These are phyloP conservation scores for Pulveroboletus ravenelii DNA, from an alignment of 768 basidiomycete genomes.

Conservation along the genomic window DNA sequence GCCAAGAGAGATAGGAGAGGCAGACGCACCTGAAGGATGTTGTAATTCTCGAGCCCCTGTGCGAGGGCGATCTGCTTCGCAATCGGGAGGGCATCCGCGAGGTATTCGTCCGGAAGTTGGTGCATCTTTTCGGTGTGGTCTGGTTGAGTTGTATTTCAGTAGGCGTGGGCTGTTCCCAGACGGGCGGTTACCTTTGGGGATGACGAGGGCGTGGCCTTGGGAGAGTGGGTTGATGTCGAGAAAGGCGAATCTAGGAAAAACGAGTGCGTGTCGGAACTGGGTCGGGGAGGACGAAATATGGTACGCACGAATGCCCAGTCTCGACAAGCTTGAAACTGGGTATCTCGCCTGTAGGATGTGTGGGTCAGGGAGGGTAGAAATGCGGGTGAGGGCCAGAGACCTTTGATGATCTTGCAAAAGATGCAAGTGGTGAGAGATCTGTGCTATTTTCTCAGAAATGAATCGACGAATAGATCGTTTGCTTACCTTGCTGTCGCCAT, in stretches of 20 bases:
- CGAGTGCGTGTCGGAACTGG: too few relatives aligned
- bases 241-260: conserved; percentile 63
- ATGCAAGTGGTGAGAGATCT: conserved; percentile 66
- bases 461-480: neutral
- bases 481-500: conserved; percentile 23
- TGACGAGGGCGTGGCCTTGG: conserved; percentile 86
- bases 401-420: conserved; percentile 96
- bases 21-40: conserved; percentile 61
- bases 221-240: conserved; percentile 89
- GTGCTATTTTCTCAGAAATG: neutral
- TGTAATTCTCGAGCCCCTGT: conserved; percentile 74
- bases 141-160: conserved; percentile 27
- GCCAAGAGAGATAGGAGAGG: neutral
- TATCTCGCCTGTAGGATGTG: conserved; percentile 62
- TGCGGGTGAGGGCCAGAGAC: conserved; percentile 32
- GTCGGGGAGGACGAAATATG: neutral
- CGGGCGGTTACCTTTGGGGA: conserved; percentile 77
- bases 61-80: conserved; percentile 86
- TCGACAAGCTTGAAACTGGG: conserved; percentile 84
- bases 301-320: conserved; percentile 61
- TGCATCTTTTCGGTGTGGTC: conserved; percentile 86
- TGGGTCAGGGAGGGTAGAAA: neutral
- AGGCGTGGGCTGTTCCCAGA: too few relatives aligned
- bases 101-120: conserved; percentile 81
- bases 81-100: conserved; percentile 70